A percentile compares a stretch with the other conserved stretches of the same genome.
Conservation (phyloP, 2,329 filamentous ascomycete species). For the Beauveria caledonica region DNA sequence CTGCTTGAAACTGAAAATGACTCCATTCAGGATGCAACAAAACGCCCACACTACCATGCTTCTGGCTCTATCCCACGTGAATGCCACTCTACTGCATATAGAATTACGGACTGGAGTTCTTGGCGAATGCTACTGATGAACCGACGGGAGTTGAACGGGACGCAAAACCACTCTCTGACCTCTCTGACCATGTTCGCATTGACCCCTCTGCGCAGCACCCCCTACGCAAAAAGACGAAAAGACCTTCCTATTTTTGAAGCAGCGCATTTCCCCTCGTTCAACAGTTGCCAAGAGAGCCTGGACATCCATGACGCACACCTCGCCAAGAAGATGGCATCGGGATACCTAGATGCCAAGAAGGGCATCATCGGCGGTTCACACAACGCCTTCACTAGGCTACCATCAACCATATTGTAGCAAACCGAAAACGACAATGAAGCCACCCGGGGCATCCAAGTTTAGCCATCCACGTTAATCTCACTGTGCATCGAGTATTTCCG, state of each 20-base stretch:
- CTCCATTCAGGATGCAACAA: neutral
- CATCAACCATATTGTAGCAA: neutral
- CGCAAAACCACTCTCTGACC: neutral
- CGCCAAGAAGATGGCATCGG: neutral
- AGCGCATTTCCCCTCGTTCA: neutral
- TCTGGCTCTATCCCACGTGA: neutral
- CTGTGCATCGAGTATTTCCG: neutral
- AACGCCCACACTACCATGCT: neutral
- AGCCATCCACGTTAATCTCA: neutral
- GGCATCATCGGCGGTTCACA: neutral
- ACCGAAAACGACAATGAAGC: neutral
- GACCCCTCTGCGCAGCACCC: neutral
- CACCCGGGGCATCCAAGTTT: neutral
- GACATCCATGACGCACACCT: neutral
- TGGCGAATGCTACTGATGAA: neutral
- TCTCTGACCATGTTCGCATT: neutral
- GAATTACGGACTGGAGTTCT: neutral
- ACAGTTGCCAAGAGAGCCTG: neutral
- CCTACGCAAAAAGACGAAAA: neutral
- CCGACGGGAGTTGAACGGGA: neutral
- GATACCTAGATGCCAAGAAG: neutral
- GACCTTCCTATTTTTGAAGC: neutral
- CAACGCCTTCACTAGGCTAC: neutral
- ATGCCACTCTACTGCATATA: neutral
- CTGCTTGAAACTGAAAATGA: neutral